Evolutionary conservation across 495 filamentous ascomycete species (phyloP), one percentile per base, ranked within the genome.

Genomic region (Trichoderma asperelloides): DNA sequence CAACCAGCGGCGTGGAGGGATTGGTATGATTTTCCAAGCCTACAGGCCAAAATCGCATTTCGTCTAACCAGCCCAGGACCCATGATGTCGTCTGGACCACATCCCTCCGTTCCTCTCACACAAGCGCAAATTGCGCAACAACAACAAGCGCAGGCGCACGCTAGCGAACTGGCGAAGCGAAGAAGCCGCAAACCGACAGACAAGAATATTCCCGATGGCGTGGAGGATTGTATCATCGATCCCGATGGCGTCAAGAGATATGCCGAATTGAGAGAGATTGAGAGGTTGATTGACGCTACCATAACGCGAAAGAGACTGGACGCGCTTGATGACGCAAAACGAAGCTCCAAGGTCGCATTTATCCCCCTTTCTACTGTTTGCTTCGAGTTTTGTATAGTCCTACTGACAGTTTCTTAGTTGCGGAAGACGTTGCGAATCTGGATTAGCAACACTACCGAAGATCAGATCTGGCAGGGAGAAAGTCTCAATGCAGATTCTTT

Each of bases 391-490:
- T 60, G 23, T 30, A 13, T 8, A 60, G 55, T 16, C 27, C 30
- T 1, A 21, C 55, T 70, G 67, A 67, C 41, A 30, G 62, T 40
- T 51, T 66, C 18, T 37, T 64, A 87, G 85, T 87, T 91, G 63
- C 88, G 89, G 76, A 89, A 89, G 73, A 96, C 90, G 25, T 79
- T 99, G 75, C 89, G 92, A 69, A 87, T 99, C 66, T 98, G 93
- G 92, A 89, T 99, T 69, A 92, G 89, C 73, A 99, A 99, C 75
- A 97, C 93, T 1, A 91, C 89, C 27, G 93, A 98, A 77, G 90
- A 91, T 71, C 96, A 98, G 77, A 89, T 91, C 21, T 97, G 96
- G 96, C 96, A 98, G 79, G 83, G 80, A 18, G 85, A 80, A 68
- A 78, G 75, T 37, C 76, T 89, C 67, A 87, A 86, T 65, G 79